Evolutionary conservation across 164 flowering plant genomes (phyloP).

Genomic region (Dillenia turbinata): DNA sequence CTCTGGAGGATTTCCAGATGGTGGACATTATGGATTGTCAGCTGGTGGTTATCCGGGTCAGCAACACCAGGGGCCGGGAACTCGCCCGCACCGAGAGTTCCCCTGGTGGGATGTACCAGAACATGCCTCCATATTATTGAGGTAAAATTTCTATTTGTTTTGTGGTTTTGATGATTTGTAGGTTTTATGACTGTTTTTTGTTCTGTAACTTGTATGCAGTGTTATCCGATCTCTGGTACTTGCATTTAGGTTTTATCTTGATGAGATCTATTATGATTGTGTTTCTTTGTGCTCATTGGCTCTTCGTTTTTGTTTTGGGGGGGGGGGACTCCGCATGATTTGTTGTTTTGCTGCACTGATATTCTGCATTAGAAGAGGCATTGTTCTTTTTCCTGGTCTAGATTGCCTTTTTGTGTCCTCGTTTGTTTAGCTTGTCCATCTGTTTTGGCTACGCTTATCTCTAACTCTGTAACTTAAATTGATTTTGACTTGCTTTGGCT

Average conservation of each 20-base stretch:
- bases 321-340: too few relatives aligned
- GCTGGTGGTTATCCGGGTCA: constrained; percentile 51
- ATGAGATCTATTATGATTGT: too few relatives aligned
- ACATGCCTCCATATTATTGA: constrained; percentile 65
- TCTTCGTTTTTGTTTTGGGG: neutral
- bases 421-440: too few relatives aligned
- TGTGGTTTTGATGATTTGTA: too few relatives aligned
- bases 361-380: too few relatives aligned
- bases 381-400: too few relatives aligned
- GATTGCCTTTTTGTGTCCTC: too few relatives aligned
- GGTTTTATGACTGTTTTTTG: too few relatives aligned
- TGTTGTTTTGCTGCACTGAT: too few relatives aligned
- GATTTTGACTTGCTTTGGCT: too few relatives aligned
- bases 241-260: neutral
- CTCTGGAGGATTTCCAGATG: constrained; percentile 60
- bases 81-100: constrained; percentile 67
- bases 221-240: neutral
- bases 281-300: neutral
- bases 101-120: constrained; percentile 73
- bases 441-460: too few relatives aligned
- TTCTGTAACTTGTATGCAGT: neutral
- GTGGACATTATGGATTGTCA: constrained; percentile 53
- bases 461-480: too few relatives aligned
- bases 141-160: constrained; percentile 27
- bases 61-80: constrained; percentile 54